These are phyloP conservation scores for Pseudocercospora musae DNA, from an alignment of 2,329 filamentous ascomycete genomes.

Conservation along the genomic window DNA sequence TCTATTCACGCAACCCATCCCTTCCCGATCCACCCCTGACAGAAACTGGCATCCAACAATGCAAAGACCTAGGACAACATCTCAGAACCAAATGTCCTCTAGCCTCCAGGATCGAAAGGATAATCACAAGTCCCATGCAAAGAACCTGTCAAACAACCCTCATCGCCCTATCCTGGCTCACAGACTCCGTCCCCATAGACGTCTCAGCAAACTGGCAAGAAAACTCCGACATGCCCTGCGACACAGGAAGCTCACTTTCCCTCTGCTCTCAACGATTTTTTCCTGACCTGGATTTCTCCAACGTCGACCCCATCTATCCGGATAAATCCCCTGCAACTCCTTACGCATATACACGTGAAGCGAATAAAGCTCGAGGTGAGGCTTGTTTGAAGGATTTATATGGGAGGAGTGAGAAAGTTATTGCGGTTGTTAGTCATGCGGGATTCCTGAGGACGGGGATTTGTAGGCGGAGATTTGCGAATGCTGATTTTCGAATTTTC, in stretches of 20 bases:
- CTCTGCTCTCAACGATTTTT: constrained; percentile 50
- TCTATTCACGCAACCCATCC: constrained; percentile 35
- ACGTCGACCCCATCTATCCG: constrained; percentile 59
- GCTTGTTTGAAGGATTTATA: constrained; percentile 51
- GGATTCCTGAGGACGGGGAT: constrained; percentile 21
- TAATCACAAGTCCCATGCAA: constrained; percentile 63
- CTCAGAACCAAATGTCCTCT: constrained; percentile 37
- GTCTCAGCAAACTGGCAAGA: constrained; percentile 64
- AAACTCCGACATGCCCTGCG: constrained; percentile 54
- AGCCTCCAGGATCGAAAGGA: constrained; percentile 48
- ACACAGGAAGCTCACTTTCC: constrained; percentile 54
- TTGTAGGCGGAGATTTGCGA: constrained; percentile 16
- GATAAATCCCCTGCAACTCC: constrained; percentile 54
- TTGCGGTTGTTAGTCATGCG: constrained; percentile 54
- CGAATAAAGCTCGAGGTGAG: constrained; percentile 56
- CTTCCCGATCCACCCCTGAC: constrained; percentile 44
- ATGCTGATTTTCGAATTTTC: constrained; percentile 23
- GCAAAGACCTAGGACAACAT: constrained; percentile 38
- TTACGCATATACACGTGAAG: constrained; percentile 54
- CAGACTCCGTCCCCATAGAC: constrained; percentile 52
- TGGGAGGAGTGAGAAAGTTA: constrained; percentile 56
- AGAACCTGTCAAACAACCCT: constrained; percentile 64
- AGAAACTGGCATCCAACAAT: constrained; percentile 42
- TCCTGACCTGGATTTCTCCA: constrained; percentile 55
- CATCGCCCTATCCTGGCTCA: constrained; percentile 57